Conservation (phyloP, 768 basidiomycete genomes). For the Hygrophorus russula region DNA sequence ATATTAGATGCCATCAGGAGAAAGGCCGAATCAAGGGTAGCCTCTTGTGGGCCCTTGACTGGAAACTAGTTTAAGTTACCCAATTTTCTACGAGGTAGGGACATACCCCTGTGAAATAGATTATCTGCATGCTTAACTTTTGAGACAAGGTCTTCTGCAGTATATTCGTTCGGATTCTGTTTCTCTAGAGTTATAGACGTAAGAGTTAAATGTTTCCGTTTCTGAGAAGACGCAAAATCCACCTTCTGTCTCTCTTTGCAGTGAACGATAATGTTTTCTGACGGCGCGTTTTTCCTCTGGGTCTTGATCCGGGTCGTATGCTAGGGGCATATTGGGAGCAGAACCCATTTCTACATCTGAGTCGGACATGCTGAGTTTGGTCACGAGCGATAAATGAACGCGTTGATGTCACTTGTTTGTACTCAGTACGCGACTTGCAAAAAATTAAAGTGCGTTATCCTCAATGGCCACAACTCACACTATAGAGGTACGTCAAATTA, state of each 20-base stretch:
- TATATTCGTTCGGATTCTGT: constrained; percentile 45
- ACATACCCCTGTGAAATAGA: constrained; percentile 51
- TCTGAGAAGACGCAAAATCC: not conserved
- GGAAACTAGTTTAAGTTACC: not conserved
- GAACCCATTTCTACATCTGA: constrained; percentile 12
- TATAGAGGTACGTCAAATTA: constrained; percentile 5
- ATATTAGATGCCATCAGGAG: constrained; percentile 69
- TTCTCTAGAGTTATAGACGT: constrained; percentile 27
- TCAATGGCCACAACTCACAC: constrained; percentile 5
- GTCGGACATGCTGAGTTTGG: constrained; percentile 12
- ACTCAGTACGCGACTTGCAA: not conserved
- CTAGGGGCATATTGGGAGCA: constrained; percentile 11
- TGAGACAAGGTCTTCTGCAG: constrained; percentile 41
- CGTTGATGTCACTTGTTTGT: constrained; percentile 8
- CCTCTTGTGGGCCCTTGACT: constrained; percentile 81
- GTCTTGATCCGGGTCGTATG: constrained; percentile 81
- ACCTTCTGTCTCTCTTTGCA: constrained; percentile 60
- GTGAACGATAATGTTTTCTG: constrained; percentile 59
- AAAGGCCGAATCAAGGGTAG: constrained; percentile 79
- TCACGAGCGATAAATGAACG: constrained; percentile 1
- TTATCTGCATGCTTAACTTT: constrained; percentile 48
- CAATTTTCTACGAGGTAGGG: not conserved
- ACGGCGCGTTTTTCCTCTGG: constrained; percentile 68
- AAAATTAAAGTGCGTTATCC: not conserved
- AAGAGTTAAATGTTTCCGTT: not conserved